phyloP scores from a whole-genome alignment of 768 basidiomycete species.

The Trametes gibbosa region DNA sequence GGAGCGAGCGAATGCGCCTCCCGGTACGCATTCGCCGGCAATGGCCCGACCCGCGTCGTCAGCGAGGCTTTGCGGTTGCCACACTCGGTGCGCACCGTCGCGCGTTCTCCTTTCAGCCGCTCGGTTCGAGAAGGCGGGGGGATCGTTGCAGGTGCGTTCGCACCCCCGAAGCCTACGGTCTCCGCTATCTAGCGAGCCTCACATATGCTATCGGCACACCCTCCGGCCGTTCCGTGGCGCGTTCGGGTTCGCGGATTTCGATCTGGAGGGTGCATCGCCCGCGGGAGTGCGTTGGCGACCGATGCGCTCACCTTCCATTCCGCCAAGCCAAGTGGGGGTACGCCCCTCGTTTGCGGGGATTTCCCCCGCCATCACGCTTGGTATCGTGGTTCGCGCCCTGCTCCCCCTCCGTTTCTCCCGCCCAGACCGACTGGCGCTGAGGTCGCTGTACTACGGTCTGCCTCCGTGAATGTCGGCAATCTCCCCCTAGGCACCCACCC shows the following conservation, averaged over 20 bases:
- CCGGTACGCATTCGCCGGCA: background rate
- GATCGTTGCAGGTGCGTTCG: background rate
- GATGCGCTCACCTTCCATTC: conserved; percentile 13
- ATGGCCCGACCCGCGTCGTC: background rate
- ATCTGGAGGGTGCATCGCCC: background rate
- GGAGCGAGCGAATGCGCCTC: background rate
- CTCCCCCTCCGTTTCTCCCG: background rate
- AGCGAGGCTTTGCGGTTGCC: background rate
- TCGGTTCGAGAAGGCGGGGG: background rate
- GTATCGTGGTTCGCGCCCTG: too few species aligned
- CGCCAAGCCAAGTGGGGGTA: background rate
- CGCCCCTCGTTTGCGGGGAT: background rate
- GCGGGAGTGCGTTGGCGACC: background rate
- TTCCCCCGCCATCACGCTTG: background rate
- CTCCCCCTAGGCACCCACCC: background rate
- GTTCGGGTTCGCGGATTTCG: background rate
- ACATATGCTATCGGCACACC: background rate
- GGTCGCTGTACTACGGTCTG: background rate
- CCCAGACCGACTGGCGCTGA: background rate
- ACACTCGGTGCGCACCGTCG: background rate
- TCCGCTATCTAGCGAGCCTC: background rate
- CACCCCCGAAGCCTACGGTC: background rate
- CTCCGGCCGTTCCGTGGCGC: background rate
- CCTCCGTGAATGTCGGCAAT: background rate
- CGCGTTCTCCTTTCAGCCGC: background rate